These are phyloP conservation scores for Aspergillus sp. DNA, from an alignment of 2,329 filamentous ascomycete species.

Conservation along the genomic window DNA sequence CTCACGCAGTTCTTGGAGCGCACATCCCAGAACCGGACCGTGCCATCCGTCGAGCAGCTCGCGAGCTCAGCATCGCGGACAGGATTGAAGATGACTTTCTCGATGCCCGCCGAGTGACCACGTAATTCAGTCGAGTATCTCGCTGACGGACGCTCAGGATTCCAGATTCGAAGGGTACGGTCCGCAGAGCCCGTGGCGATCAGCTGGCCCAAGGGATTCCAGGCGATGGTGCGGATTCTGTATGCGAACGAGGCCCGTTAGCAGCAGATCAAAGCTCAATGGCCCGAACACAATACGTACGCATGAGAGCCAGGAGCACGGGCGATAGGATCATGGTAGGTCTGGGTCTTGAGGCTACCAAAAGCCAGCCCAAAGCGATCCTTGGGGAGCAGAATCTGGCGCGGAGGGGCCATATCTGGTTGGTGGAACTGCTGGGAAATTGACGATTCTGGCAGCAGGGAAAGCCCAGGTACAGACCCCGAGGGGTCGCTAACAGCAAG, in stretches of 20 bases:
- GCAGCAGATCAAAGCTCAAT: background rate
- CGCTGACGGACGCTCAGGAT: conserved; percentile 44
- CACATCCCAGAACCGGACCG: conserved; percentile 43
- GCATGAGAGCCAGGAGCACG: conserved; percentile 48
- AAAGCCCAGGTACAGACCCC: conserved; percentile 13
- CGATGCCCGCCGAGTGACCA: conserved; percentile 38
- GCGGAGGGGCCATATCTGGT: conserved; percentile 29
- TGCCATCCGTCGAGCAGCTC: conserved; percentile 41
- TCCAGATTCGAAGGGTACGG: conserved; percentile 87
- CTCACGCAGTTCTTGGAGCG: conserved; percentile 40
- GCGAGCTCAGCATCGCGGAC: conserved; percentile 41
- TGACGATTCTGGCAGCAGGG: conserved; percentile 7
- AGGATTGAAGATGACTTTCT: conserved; percentile 42
- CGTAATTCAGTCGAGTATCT: conserved; percentile 41
- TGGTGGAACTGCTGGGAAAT: conserved; percentile 9
- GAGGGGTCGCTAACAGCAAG: conserved; percentile 10
- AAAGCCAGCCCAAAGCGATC: conserved; percentile 61
- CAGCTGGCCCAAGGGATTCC: conserved; percentile 76
- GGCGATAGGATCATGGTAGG: conserved; percentile 56
- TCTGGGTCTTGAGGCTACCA: conserved; percentile 57
- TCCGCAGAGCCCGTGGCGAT: conserved; percentile 84
- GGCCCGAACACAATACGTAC: conserved; percentile 34
- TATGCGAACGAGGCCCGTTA: conserved; percentile 4
- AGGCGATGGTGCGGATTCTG: conserved; percentile 70
- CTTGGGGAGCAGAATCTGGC: conserved; percentile 44